Conservation (phyloP, 768 basidiomycete genomes). For the Mycena galericulata region DNA sequence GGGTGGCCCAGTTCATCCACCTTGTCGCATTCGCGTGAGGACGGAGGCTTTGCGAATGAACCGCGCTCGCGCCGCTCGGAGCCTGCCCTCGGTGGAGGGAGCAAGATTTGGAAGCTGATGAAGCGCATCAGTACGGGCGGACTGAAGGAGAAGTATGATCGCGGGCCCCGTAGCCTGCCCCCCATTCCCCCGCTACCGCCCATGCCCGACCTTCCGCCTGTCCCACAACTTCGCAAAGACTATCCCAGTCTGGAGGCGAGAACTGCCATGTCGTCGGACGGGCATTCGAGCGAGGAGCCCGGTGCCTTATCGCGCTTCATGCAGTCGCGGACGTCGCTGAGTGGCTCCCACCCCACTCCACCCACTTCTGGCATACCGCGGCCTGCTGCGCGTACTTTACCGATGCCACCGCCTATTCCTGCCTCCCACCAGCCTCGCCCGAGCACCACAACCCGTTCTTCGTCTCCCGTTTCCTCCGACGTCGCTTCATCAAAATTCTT, state of each 20-base stretch:
- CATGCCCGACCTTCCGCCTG: slow-evolving; percentile 21
- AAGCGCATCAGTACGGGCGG: slow-evolving; percentile 77
- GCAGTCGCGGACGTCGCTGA: slow-evolving; percentile 40
- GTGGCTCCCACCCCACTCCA: slow-evolving; percentile 20
- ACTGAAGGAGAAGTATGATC: slow-evolving; percentile 65
- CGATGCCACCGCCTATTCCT: slow-evolving; percentile 34
- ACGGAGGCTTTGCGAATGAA: slow-evolving; percentile 22
- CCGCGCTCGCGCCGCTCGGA: slow-evolving; percentile 37
- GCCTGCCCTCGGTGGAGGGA: slow-evolving; percentile 46
- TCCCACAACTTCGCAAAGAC: slow-evolving; percentile 58
- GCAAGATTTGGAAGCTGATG: slow-evolving; percentile 75
- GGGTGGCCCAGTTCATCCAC: slow-evolving; percentile 13
- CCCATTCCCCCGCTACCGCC: slow-evolving; percentile 31
- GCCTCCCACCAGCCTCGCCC: slow-evolving; percentile 44
- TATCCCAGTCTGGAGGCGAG: slow-evolving; percentile 26
- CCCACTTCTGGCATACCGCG: slow-evolving; percentile 29
- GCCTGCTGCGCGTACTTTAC: slow-evolving; percentile 18
- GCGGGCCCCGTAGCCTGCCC: slow-evolving; percentile 20
- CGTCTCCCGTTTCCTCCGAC: slow-evolving; percentile 72
- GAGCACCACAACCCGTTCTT: slow-evolving; percentile 66
- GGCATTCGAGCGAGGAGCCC: slow-evolving; percentile 31
- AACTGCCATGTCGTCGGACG: slow-evolving; percentile 32
- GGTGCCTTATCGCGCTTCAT: slow-evolving; percentile 36
- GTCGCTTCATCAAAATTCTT: slow-evolving; percentile 67
- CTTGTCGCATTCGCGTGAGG: slow-evolving; percentile 1